These are phyloP conservation scores for Hypoxylon sp. DNA, from an alignment of 2,329 filamentous ascomycete species.

Conservation along the genomic window DNA sequence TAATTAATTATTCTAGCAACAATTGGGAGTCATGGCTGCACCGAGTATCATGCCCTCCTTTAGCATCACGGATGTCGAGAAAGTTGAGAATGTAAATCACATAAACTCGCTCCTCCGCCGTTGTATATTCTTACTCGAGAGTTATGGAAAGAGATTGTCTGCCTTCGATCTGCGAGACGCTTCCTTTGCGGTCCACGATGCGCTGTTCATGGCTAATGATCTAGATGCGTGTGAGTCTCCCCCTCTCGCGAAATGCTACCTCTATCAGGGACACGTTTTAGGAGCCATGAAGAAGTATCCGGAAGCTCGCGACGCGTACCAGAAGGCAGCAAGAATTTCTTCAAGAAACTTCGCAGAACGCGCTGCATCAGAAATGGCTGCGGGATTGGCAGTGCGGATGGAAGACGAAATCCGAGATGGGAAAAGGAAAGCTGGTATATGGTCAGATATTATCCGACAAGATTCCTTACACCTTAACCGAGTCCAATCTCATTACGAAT, in stretches of 20 bases:
- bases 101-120: slow-evolving; percentile 30
- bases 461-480: neutral
- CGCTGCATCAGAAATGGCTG: slow-evolving; percentile 23
- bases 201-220: slow-evolving; percentile 40
- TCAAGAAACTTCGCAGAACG: slow-evolving; percentile 13
- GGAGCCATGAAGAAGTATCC: slow-evolving; percentile 23
- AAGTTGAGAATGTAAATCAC: slow-evolving; percentile 18
- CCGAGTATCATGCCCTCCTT: slow-evolving; percentile 35
- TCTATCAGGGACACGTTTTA: slow-evolving; percentile 42
- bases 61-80: slow-evolving; percentile 38
- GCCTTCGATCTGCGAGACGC: slow-evolving; percentile 30
- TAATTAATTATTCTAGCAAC: neutral
- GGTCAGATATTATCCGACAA: slow-evolving; percentile 8
- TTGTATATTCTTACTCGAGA: slow-evolving; percentile 24
- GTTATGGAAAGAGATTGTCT: slow-evolving; percentile 5
- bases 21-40: slow-evolving; percentile 23
- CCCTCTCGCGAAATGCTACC: slow-evolving; percentile 44
- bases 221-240: slow-evolving; percentile 43
- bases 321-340: slow-evolving; percentile 15
- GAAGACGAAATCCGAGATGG: slow-evolving; percentile 14
- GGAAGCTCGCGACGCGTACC: slow-evolving; percentile 40
- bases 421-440: slow-evolving; percentile 30
- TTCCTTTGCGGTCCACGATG: slow-evolving; percentile 25
- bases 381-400: slow-evolving; percentile 11
- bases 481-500: neutral